Evolutionary conservation across 805 yeast species (phyloP), one percentile per base, ranked within the genome.

Genomic region (Candida nemodendra): DNA sequence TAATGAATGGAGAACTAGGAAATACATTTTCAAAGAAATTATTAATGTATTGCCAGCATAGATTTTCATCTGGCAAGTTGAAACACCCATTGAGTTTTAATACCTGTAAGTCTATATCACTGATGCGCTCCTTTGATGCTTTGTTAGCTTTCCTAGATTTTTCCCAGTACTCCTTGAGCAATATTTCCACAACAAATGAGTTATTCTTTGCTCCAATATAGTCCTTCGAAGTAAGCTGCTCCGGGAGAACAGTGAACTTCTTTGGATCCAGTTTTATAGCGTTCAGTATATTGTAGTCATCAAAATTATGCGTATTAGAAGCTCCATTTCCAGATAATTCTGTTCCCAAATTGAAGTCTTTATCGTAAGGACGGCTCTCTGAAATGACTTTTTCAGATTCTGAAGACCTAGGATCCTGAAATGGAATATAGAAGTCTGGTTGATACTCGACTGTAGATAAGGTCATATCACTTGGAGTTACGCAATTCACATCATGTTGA

Each of bases 51-150:
- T 77, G 83, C 45, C 72, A 74, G 38, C 81, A 71, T 16, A 81
- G 62, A 15, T 71, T 76, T 30, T 68, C 58, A 9, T 74, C 70
- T 1, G 91, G 90, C 24, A 83, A 59, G 31, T 76, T 59, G 51
- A 83, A 81, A 2, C 85, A 84, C n/a, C 87, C 88, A 48, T 78
- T 72, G 44, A 82, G 64, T 52, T 79, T 83, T 53, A 82, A 64
- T 44, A 81, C 86, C 17, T 77, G 25, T 27, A 53, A 56, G 7
- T 53, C 19, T 44, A 45, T 27, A 36, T 42, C 27, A 41, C 56
- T 38, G 5, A 15, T 4, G 19, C 30, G 18, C 8, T 15, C n/a
- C n/a, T 26, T 18, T 3, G 18, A 6, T n/a, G 21, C 5, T 7
- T 12, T 25, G 13, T 24, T 17, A 12, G 15, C 19, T 16, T 17